These are phyloP conservation scores for Apiotrichum montevideense DNA, from an alignment of 1,284 basidiomycete species.

Conservation along the genomic window DNA sequence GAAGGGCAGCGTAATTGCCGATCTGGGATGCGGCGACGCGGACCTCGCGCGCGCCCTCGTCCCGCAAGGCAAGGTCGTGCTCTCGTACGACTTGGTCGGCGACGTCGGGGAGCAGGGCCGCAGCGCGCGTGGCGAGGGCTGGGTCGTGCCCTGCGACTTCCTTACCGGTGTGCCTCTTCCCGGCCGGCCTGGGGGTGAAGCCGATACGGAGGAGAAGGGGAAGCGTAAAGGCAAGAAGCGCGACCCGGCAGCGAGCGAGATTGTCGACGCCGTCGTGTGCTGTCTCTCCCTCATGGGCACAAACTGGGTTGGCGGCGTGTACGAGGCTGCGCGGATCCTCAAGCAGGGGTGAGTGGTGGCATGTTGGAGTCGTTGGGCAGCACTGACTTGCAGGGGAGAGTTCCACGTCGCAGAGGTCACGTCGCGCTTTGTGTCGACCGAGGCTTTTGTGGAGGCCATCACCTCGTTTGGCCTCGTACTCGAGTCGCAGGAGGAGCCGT, in stretches of 20 bases:
- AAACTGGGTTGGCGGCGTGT: slow-evolving; percentile 86
- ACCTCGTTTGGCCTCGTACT: slow-evolving; percentile 66
- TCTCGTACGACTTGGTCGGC: slow-evolving; percentile 75
- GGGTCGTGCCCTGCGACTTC: slow-evolving; percentile 72
- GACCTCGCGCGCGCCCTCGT: slow-evolving; percentile 70
- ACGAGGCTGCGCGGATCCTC: slow-evolving; percentile 83
- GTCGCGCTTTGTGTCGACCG: slow-evolving; percentile 69
- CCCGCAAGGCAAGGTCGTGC: slow-evolving; percentile 61
- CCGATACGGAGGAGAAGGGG: background rate
- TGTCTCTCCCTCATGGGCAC: slow-evolving; percentile 94
- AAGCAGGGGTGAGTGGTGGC: slow-evolving; percentile 61
- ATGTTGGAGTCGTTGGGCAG: background rate
- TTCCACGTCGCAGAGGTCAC: slow-evolving; percentile 94
- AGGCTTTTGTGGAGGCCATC: slow-evolving; percentile 70
- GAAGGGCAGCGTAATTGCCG: slow-evolving; percentile 68
- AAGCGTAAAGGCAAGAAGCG: slow-evolving; percentile 12
- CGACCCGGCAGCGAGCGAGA: slow-evolving; percentile 41
- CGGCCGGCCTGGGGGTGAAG: slow-evolving; percentile 57
- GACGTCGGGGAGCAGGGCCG: slow-evolving; percentile 42
- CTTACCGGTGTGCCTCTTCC: slow-evolving; percentile 69
- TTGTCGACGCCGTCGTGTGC: slow-evolving; percentile 88
- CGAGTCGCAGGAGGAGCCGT: slow-evolving; percentile 51
- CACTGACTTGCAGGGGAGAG: slow-evolving; percentile 58
- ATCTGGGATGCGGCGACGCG: slow-evolving; percentile 94
- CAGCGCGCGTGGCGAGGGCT: slow-evolving; percentile 44